phyloP scores from a whole-genome alignment of 2,329 filamentous ascomycete species.

The Venturia effusa region DNA sequence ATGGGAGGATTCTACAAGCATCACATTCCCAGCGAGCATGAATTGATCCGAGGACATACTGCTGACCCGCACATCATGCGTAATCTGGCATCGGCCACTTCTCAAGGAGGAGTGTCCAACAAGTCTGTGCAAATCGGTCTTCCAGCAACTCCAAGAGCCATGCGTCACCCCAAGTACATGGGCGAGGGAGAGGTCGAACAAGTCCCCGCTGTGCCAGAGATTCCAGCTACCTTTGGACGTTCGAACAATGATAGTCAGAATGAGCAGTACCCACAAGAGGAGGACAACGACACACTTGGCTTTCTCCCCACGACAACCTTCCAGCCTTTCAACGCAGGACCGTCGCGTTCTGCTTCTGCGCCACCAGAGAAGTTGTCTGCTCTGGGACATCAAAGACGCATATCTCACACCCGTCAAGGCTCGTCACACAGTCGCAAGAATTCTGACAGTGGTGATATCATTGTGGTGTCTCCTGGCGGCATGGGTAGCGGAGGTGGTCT shows the following conservation, averaged over 20 bases:
- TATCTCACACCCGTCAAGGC: constrained; percentile 3
- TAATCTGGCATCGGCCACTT: constrained; percentile 3
- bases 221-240: constrained; percentile 39
- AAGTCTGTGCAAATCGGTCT: constrained; percentile 52
- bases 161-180: constrained; percentile 67
- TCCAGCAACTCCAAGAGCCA: constrained; percentile 84
- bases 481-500: constrained; percentile 17
- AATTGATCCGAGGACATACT: constrained; percentile 49
- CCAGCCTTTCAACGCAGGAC: constrained; percentile 8
- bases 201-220: constrained; percentile 41
- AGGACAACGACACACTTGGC: constrained; percentile 27
- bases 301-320: constrained; percentile 23
- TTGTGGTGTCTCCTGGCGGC: constrained; percentile 28
- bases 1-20: constrained; percentile 15
- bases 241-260: constrained; percentile 14
- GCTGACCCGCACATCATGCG: constrained; percentile 45
- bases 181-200: constrained; percentile 31
- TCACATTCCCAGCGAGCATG: constrained; percentile 20
- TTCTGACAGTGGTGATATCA: constrained; percentile 1
- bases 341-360: constrained; percentile 12
- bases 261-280: constrained; percentile 25
- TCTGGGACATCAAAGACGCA: constrained; percentile 6
- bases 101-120: constrained; percentile 3
- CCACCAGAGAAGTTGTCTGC: constrained; percentile 10
- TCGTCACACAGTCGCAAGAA: constrained; percentile 4